Evolutionary conservation across 176 grass and related monocot species (phyloP), one percentile per base, ranked within the genome.

Genomic region (Ampelocalamus luodianensis): DNA sequence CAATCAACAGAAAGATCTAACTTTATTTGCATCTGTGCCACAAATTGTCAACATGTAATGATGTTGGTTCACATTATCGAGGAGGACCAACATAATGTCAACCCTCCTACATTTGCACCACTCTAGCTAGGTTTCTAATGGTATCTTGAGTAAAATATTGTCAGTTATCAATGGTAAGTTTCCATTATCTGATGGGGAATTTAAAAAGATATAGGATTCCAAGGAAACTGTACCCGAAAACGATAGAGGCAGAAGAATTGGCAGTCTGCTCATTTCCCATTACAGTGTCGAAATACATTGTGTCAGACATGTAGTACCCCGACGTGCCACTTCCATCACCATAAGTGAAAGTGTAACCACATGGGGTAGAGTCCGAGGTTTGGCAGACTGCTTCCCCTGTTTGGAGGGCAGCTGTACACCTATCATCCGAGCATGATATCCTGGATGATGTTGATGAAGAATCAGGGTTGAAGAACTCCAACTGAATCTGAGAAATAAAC

Each of bases 281-380:
- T 39, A 92, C 86, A 56, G 83, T 92, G 40, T 93, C 85, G 8
- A 98, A 98, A 87, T 90, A 85, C 77, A 98, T 81, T 5, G 86
- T 91, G 77, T 98, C 96, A 5, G 91, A 91, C 16, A 98, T 91
- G 51, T 98, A 98, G 79, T 87, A 98, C n/a, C 96, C 96, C 51
- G 96, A 92, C 34, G 96, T 98, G 42, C 93, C 91, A 88, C 96
- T 98, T 37, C 93, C 96, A 74, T 98, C 96, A 53, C 96, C 96
- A 71, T 98, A 98, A 69, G 92, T 94, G 77, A 95, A 95, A 86
- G 96, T 86, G 74, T 98, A 98, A 78, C 86, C 80, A 10, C 96
- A 98, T 44, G 85, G 83, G 66, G 83, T 84, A 70, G 87, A 88
- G 42, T 72, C 66, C 0, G 89, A 88, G 27, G 61, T 70, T 64